Evolutionary conservation across 495 filamentous ascomycete species (phyloP).

Genomic region (Pseudevernia furfuracea): DNA sequence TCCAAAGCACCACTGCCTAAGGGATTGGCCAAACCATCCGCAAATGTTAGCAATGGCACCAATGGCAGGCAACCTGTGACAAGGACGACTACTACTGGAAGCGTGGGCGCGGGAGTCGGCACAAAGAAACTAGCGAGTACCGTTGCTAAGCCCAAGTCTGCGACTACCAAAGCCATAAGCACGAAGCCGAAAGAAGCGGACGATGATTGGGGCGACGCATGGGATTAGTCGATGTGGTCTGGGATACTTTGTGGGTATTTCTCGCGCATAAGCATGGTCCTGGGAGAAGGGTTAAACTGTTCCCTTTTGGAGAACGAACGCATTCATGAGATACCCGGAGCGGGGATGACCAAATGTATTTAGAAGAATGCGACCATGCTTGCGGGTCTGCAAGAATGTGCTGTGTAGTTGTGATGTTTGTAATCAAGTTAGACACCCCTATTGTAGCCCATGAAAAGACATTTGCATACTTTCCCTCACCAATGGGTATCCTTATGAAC

Average conservation of each 20-base stretch:
- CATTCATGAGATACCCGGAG: neutral
- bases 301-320: neutral
- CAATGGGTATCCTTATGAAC: neutral
- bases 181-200: slow-evolving; percentile 46
- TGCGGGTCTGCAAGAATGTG: neutral
- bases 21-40: slow-evolving; percentile 53
- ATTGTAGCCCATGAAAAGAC: neutral
- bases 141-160: slow-evolving; percentile 31
- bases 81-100: slow-evolving; percentile 34
- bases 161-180: slow-evolving; percentile 40
- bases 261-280: neutral
- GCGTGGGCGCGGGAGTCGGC: slow-evolving; percentile 26
- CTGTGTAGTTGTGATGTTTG: neutral
- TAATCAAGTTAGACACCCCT: neutral
- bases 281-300: neutral
- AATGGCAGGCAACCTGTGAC: slow-evolving; percentile 18
- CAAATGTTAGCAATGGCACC: slow-evolving; percentile 11
- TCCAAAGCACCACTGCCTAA: slow-evolving; percentile 65
- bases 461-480: neutral
- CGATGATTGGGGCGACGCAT: slow-evolving; percentile 53
- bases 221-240: slow-evolving; percentile 33
- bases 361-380: neutral
- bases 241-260: neutral
- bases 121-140: slow-evolving; percentile 37
- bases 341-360: neutral